These are phyloP conservation scores for Tympanopsis confertula DNA, from an alignment of 2,329 filamentous ascomycete species.

Conservation along the genomic window DNA sequence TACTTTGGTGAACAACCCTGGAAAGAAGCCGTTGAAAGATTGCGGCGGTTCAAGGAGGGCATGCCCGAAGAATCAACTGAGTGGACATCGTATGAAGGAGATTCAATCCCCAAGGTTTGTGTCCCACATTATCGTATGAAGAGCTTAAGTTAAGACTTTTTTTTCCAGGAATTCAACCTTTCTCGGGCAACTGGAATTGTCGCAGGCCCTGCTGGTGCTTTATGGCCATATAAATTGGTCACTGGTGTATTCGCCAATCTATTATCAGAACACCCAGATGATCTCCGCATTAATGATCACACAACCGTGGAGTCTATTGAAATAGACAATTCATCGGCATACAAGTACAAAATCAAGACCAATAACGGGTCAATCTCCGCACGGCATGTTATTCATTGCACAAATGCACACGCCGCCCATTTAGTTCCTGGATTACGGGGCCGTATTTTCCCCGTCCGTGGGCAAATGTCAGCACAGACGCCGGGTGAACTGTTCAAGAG, in stretches of 20 bases:
- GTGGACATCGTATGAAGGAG: conserved; percentile 8
- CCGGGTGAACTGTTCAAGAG: conserved; percentile 9
- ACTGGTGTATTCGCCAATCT: conserved; percentile 9
- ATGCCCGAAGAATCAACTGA: conserved; percentile 13
- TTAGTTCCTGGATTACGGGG: neutral
- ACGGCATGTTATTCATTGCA: neutral
- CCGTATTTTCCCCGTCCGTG: neutral
- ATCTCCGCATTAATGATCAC: neutral
- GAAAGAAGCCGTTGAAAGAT: conserved; percentile 8
- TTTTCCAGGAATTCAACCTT: conserved; percentile 10
- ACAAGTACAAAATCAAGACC: neutral
- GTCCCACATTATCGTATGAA: neutral
- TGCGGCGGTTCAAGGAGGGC: conserved; percentile 11
- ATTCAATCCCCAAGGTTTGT: neutral
- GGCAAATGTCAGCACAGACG: neutral
- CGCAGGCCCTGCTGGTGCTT: conserved; percentile 12
- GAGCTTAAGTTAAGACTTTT: conserved; percentile 8
- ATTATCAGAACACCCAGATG: neutral
- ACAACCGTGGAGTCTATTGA: neutral
- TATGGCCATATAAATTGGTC: conserved; percentile 20
- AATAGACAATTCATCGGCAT: neutral
- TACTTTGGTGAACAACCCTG: conserved; percentile 13
- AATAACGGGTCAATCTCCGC: neutral
- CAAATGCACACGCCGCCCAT: neutral
- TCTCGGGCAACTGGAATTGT: conserved; percentile 11